Percentiles rank a stretch among this genome's conserved stretches.
Conservation (phyloP, 345 rosid genomes). For the Populus alba region DNA sequence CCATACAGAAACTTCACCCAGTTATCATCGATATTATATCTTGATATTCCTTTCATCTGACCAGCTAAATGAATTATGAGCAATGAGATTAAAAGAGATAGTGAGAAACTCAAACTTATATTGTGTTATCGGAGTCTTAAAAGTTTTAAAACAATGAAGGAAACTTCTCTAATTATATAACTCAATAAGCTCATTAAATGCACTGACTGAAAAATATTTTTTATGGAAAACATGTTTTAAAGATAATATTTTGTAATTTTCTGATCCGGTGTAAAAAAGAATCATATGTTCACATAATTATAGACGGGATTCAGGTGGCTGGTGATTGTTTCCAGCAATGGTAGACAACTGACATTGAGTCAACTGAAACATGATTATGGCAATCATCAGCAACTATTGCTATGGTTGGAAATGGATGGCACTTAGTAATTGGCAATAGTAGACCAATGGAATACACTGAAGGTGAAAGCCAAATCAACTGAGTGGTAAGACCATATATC, state of each 20-base stretch:
- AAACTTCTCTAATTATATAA: neutral
- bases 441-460: neutral
- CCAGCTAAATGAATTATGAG: neutral
- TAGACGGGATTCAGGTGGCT: neutral
- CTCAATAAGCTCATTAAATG: neutral
- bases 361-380: neutral
- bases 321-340: neutral
- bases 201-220: neutral
- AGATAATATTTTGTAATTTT: neutral
- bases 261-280: neutral
- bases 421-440: neutral
- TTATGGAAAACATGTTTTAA: neutral
- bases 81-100: neutral
- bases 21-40: neutral
- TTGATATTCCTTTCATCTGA: neutral
- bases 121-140: neutral
- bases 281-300: neutral
- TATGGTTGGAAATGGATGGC: neutral
- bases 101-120: neutral
- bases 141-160: neutral
- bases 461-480: neutral
- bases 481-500: neutral
- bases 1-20: neutral
- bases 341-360: neutral
- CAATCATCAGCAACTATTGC: neutral